Evolutionary conservation across 2,329 filamentous ascomycete genomes (phyloP).

Genomic region (Ceratocystis cacaofunesta): DNA sequence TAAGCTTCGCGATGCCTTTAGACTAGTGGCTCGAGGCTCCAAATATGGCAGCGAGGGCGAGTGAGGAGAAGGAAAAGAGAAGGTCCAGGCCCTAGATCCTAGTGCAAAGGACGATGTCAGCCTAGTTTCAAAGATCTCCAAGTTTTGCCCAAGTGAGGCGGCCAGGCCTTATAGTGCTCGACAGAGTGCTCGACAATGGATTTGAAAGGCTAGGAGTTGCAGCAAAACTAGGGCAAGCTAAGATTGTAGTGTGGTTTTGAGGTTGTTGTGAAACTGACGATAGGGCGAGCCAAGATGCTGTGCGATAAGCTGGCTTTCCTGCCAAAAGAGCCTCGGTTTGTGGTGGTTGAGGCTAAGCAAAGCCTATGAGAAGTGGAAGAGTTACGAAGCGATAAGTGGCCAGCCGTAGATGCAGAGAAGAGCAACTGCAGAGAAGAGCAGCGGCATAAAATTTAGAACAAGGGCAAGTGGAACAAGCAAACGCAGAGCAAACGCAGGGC

Average conservation of each 20-base stretch:
- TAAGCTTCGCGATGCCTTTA: neutral
- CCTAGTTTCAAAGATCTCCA: neutral
- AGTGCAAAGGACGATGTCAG: neutral
- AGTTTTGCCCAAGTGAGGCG: neutral
- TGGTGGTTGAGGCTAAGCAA: neutral
- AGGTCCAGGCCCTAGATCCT: neutral
- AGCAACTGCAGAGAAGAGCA: neutral
- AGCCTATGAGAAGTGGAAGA: neutral
- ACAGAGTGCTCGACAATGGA: neutral
- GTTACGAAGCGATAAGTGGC: neutral
- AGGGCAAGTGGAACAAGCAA: neutral
- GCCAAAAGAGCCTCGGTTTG: neutral
- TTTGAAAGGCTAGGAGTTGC: neutral
- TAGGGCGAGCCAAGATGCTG: neutral
- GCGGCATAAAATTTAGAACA: neutral
- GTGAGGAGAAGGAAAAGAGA: neutral
- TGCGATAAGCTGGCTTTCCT: neutral
- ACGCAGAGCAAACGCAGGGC: neutral
- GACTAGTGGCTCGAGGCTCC: neutral
- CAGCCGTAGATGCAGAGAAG: neutral
- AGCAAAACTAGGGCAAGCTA: neutral
- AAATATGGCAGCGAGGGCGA: neutral
- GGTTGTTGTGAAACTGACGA: neutral
- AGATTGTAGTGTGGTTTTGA: neutral
- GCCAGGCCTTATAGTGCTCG: neutral